A percentile compares a stretch with the other conserved stretches of the same genome.
phyloP scores from a whole-genome alignment of 345 rosid genomes.

The Hevea brasiliensis region DNA sequence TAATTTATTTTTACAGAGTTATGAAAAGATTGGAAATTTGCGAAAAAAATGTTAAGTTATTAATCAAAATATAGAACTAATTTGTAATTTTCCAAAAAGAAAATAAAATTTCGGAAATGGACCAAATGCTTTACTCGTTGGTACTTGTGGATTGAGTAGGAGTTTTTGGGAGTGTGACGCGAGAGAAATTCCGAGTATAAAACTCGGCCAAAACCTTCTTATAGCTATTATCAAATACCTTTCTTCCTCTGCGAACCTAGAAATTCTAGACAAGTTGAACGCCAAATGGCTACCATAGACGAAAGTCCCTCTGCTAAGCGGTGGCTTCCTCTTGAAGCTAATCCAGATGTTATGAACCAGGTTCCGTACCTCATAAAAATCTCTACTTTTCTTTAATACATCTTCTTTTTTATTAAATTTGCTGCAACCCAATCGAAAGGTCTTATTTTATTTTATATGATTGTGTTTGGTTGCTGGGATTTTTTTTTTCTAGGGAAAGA shows the following conservation, averaged over 20 bases:
- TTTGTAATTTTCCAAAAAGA: no score
- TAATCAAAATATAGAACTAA: no score
- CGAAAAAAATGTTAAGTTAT: no score
- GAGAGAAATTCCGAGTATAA: no score
- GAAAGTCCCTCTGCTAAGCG: slow-evolving; percentile 63
- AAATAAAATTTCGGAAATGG: no score
- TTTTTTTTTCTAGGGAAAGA: background rate
- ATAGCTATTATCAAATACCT: background rate
- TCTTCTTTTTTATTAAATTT: background rate
- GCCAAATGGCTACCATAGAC: slow-evolving; percentile 53
- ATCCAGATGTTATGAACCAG: slow-evolving; percentile 97
- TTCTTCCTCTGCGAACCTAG: background rate
- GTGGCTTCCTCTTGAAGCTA: slow-evolving; percentile 99
- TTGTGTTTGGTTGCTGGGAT: slow-evolving; percentile 23
- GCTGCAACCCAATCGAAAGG: background rate
- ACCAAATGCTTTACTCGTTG: no score
- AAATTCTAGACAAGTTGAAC: background rate
- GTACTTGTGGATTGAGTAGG: no score
- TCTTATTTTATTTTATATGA: background rate
- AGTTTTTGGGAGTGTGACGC: no score
- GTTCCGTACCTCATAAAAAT: slow-evolving; percentile 24
- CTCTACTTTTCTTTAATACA: background rate
- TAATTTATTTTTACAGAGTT: no score
- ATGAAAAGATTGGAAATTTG: no score
- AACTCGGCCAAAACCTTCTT: background rate